Evolutionary conservation across 352 stramenopile species (phyloP), one percentile per base, ranked within the genome.

Genomic region (Globisporangium iwayamae): DNA sequence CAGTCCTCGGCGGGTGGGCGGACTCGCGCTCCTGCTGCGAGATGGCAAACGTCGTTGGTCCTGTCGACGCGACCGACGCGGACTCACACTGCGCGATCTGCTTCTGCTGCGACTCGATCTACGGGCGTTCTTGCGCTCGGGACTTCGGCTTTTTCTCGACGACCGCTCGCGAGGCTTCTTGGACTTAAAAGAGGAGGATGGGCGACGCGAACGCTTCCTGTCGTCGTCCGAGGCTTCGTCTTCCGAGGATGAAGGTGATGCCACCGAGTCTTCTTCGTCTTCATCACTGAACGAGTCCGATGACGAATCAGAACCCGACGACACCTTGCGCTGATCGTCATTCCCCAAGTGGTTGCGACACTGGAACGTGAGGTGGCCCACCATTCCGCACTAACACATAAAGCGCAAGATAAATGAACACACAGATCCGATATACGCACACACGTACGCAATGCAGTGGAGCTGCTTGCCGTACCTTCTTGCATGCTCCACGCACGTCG

Each of bases 281-380:
- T 76, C 68, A 46, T 79, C 78, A 20, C 70, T 67, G 28, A 55
- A 71, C 3, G 60, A 58, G 22, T 58, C 52, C 32, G 36, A 73
- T 30, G 20, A 72, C 38, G 43, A 67, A 61, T 53, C 75, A 20
- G 74, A 77, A 36, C 68, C 74, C 52, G 74, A 79, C 9, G 69
- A 63, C 28, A 48, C 61, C 20, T 72, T 68, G 20, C 69, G 69
- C 56, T 87, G 80, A 39, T 81, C 73, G 30, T 69, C 62, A 11
- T 73, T 74, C 22, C 69, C 74, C 30, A 91, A 72, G 71, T 90
- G 73, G 63, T 97, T 97, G 16, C 89, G 70, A 63, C 90, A 97
- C 70, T 97, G 90, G 70, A 96, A 97, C 18, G 88, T 96, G 60
- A 97, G 74, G 61, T 97, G 90, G n/a, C 90, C 90, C 48, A 96